A percentile compares a stretch with the other conserved stretches of the same genome.
Evolutionary conservation across 1,284 basidiomycete genomes (phyloP).

Genomic region (Malassezia pachydermatis): DNA sequence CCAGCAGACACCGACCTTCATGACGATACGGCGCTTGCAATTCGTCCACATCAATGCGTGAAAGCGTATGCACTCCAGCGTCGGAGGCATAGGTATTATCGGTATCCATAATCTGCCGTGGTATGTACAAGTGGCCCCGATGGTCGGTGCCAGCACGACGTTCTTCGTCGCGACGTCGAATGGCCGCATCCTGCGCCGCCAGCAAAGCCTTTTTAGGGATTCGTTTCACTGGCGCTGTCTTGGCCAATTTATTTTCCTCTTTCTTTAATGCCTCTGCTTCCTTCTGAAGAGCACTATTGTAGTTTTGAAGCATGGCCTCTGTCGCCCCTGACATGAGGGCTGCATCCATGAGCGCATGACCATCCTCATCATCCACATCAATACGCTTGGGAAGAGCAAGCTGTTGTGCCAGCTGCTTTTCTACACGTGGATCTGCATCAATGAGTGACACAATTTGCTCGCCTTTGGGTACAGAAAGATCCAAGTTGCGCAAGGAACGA

Average conservation of each 20-base stretch:
- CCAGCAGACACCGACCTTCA: conserved; percentile 29
- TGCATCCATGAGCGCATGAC: conserved; percentile 31
- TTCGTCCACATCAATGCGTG: conserved; percentile 23
- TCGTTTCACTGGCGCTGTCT: conserved; percentile 28
- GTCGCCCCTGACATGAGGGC: conserved; percentile 43
- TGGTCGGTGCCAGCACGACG: conserved; percentile 17
- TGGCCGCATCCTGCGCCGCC: conserved; percentile 29
- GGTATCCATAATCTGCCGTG: conserved; percentile 36
- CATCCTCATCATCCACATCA: conserved; percentile 11
- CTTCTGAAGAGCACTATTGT: conserved; percentile 30
- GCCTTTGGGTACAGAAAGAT: conserved; percentile 28
- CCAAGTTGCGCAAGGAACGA: conserved; percentile 36
- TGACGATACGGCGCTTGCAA: conserved; percentile 26
- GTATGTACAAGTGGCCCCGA: conserved; percentile 24
- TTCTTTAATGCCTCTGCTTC: conserved; percentile 24
- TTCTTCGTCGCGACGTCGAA: conserved; percentile 31
- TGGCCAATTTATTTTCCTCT: conserved; percentile 17
- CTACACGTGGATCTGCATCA: conserved; percentile 28
- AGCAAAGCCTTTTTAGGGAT: conserved; percentile 34
- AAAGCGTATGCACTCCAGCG: conserved; percentile 21
- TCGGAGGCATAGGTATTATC: conserved; percentile 28
- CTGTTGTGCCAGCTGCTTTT: conserved; percentile 36
- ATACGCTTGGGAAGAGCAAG: conserved; percentile 25
- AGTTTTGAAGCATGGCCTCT: conserved; percentile 38
- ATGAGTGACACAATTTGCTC: conserved; percentile 40